Conservation (phyloP, 331 rosid species). For the Rosa hybrid region DNA sequence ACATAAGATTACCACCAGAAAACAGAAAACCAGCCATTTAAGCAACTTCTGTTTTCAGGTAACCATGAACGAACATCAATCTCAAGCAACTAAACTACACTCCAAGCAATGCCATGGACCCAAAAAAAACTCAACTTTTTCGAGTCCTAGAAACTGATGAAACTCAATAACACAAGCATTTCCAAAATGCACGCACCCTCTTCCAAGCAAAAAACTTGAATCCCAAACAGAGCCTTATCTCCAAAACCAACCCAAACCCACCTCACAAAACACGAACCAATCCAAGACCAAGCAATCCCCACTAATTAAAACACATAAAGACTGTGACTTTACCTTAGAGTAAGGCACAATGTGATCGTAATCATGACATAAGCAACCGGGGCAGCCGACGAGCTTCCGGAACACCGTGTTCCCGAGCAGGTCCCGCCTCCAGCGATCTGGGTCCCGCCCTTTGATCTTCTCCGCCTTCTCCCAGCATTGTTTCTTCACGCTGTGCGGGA, state of each 20-base stretch:
- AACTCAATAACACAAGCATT: background rate
- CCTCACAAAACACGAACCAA: background rate
- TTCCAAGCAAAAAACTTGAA: background rate
- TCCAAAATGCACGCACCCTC: background rate
- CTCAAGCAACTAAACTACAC: background rate
- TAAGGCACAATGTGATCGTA: slow-evolving; percentile 89
- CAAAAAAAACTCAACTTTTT: background rate
- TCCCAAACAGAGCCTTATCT: background rate
- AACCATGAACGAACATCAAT: background rate
- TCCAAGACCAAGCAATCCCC: background rate
- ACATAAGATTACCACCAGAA: background rate
- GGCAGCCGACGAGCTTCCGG: slow-evolving; percentile 90
- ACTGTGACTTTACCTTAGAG: slow-evolving; percentile 57
- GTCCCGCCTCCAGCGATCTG: slow-evolving; percentile 92
- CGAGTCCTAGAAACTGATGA: background rate
- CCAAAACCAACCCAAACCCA: slow-evolving; percentile 13
- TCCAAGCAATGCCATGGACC: background rate
- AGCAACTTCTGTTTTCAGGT: background rate
- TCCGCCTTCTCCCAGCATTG: slow-evolving; percentile 95
- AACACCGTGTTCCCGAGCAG: slow-evolving; percentile 70
- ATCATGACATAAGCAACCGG: slow-evolving; percentile 92
- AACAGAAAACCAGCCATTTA: background rate
- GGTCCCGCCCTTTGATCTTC: slow-evolving; percentile 90
- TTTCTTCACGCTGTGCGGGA: slow-evolving; percentile 72
- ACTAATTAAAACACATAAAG: background rate